phyloP scores from a whole-genome alignment of 371 early-diverging fungal genomes.

The Blakeslea trispora region DNA sequence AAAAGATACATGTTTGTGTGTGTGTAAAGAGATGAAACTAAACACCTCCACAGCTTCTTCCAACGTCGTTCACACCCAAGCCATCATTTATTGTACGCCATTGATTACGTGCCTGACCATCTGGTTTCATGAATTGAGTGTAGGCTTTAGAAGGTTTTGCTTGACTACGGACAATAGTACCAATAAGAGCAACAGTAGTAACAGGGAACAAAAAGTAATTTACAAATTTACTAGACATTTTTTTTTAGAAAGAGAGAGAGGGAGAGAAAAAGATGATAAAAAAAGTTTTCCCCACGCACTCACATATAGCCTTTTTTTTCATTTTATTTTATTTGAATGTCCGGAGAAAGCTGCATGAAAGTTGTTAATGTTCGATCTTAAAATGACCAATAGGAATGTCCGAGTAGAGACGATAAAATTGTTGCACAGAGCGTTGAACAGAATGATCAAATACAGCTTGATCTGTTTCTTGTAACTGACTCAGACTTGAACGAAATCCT shows the following conservation, averaged over 20 bases:
- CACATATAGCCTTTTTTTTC: not conserved
- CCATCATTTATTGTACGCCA: slow-evolving; percentile 50
- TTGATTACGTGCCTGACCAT: slow-evolving; percentile 30
- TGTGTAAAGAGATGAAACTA: no score
- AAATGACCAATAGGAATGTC: slow-evolving; percentile 15
- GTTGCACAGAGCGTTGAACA: not conserved
- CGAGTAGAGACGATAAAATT: slow-evolving; percentile 6
- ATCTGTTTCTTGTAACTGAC: not conserved
- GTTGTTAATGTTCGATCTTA: not conserved
- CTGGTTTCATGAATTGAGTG: slow-evolving; percentile 33
- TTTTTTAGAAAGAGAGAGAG: slow-evolving; percentile 30
- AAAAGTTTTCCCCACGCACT: not conserved
- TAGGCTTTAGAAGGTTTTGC: slow-evolving; percentile 44
- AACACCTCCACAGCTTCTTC: slow-evolving; percentile 51
- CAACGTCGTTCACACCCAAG: slow-evolving; percentile 48
- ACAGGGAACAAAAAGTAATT: slow-evolving; percentile 38
- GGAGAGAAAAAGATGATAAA: not conserved
- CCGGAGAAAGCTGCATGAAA: not conserved
- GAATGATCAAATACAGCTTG: no score
- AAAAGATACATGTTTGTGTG: no score
- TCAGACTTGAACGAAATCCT: no score
- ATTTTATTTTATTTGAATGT: not conserved
- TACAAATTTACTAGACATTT: slow-evolving; percentile 23
- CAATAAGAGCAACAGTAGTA: slow-evolving; percentile 35
- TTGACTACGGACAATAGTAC: slow-evolving; percentile 40